A percentile compares a stretch with the other conserved stretches of the same genome.
Conservation (phyloP, 495 filamentous ascomycete species). For the Podospora tetraspora region DNA sequence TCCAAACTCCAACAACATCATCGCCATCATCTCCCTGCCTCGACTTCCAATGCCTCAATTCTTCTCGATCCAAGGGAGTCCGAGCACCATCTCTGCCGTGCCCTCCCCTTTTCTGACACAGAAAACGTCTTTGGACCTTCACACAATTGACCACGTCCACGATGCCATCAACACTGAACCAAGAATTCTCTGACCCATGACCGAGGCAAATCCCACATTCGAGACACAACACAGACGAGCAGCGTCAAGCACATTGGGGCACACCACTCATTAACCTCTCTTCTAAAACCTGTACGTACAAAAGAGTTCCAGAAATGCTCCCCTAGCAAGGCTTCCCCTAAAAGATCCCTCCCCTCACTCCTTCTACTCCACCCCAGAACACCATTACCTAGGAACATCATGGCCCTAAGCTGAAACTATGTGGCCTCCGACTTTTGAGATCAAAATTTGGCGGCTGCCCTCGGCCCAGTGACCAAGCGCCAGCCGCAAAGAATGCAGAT, state of each 20-base stretch:
- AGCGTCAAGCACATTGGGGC: background rate
- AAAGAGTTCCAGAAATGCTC: slow-evolving; percentile 25
- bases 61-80: no score
- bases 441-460: slow-evolving; percentile 14
- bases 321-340: slow-evolving; percentile 23
- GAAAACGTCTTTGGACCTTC: background rate
- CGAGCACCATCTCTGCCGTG: background rate
- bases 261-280: background rate
- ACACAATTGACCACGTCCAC: background rate
- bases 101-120: background rate
- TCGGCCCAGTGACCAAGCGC: background rate
- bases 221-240: background rate
- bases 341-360: slow-evolving; percentile 20
- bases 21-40: background rate
- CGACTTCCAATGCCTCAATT: background rate
- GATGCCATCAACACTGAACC: background rate
- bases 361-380: slow-evolving; percentile 18
- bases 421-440: slow-evolving; percentile 17
- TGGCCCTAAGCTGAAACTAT: slow-evolving; percentile 20
- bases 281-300: background rate
- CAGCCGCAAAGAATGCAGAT: slow-evolving; percentile 24
- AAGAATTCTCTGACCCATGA: background rate
- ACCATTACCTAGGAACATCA: slow-evolving; percentile 21
- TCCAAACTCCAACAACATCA: background rate
- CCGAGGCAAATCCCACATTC: background rate